phyloP scores from a whole-genome alignment of 495 filamentous ascomycete genomes.

The Physcia stellaris region DNA sequence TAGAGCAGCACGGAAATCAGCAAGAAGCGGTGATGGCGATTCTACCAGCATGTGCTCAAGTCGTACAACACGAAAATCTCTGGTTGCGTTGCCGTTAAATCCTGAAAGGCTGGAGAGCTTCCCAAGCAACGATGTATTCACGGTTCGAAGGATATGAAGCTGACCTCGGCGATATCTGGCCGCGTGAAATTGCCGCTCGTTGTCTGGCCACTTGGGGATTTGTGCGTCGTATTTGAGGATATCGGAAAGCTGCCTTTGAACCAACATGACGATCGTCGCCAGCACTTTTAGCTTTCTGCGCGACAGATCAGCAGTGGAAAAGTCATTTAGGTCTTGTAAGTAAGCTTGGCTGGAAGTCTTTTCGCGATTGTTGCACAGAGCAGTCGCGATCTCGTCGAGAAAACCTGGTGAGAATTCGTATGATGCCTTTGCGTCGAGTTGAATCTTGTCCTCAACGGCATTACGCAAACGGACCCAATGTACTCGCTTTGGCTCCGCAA shows the following conservation, averaged over 20 bases:
- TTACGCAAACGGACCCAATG: constrained; percentile 16
- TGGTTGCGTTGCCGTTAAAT: background rate
- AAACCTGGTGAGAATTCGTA: constrained; percentile 11
- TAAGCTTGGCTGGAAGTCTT: background rate
- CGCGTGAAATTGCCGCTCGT: constrained; percentile 11
- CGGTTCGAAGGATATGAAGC: constrained; percentile 7
- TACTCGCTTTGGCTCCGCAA: constrained; percentile 5
- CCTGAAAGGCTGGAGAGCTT: constrained; percentile 2
- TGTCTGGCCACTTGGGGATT: constrained; percentile 7
- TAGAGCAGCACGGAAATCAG: constrained; percentile 11
- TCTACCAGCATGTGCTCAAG: constrained; percentile 10
- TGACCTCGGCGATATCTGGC: constrained; percentile 14
- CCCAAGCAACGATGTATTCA: constrained; percentile 3
- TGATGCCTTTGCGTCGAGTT: background rate
- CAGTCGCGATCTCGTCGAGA: constrained; percentile 12
- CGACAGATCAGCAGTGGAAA: constrained; percentile 2
- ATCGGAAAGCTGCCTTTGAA: constrained; percentile 11
- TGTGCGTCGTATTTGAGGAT: constrained; percentile 2
- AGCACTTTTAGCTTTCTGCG: constrained; percentile 15
- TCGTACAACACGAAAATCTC: constrained; percentile 7
- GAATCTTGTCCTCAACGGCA: background rate
- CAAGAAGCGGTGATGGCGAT: constrained; percentile 4
- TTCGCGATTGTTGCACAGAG: constrained; percentile 13
- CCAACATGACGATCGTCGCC: constrained; percentile 12
- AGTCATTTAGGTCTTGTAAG: background rate